phyloP scores from a whole-genome alignment of 2,329 filamentous ascomycete genomes.

The Colletotrichum gloeosporioides region DNA sequence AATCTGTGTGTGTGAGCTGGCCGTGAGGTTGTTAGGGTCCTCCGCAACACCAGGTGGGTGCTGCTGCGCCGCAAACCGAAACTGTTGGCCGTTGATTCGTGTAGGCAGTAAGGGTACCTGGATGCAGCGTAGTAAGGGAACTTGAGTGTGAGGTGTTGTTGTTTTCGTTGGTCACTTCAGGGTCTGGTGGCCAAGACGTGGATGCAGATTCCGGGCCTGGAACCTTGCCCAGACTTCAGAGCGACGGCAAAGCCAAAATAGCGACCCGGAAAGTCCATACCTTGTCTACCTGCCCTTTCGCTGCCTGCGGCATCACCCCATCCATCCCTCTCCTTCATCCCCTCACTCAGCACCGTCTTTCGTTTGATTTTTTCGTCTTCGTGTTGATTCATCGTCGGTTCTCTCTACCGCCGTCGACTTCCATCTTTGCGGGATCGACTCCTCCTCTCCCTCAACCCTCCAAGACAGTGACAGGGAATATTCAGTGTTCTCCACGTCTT shows the following conservation, averaged over 20 bases:
- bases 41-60: background rate
- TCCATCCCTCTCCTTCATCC: background rate
- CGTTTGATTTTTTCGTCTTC: background rate
- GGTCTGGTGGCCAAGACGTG: background rate
- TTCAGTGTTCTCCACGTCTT: background rate
- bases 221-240: background rate
- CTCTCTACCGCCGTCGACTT: background rate
- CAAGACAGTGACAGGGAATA: background rate
- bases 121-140: background rate
- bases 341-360: background rate
- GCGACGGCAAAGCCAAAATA: background rate
- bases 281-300: background rate
- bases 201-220: background rate
- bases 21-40: background rate
- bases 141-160: background rate
- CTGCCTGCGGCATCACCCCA: constrained; percentile 2
- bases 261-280: background rate
- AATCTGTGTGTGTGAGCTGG: background rate
- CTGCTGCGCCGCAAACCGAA: background rate
- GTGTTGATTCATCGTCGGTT: background rate
- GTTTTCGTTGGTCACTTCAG: background rate
- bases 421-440: background rate
- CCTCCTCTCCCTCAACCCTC: background rate
- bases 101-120: background rate
- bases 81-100: background rate